phyloP scores from a whole-genome alignment of 257 asterid genomes.

The Haberlea rhodopensis region DNA sequence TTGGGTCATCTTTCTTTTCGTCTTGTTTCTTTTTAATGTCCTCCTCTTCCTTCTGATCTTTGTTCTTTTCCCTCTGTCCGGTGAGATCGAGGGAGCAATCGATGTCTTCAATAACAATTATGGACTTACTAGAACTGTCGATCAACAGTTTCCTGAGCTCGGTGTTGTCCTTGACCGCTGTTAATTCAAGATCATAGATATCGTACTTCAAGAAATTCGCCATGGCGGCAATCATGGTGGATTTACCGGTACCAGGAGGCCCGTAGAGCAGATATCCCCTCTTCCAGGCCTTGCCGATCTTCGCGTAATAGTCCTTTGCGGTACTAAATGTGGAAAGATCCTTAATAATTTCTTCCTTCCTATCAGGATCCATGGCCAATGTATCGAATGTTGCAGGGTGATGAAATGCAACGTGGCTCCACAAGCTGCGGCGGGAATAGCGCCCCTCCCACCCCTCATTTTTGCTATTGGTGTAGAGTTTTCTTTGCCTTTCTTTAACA shows the following conservation, averaged over 20 bases:
- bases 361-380: constrained; percentile 49
- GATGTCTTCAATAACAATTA: constrained; percentile 54
- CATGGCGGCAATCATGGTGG: constrained; percentile 62
- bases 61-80: constrained; percentile 42
- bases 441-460: constrained; percentile 29
- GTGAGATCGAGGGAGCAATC: constrained; percentile 54
- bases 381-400: constrained; percentile 53
- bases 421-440: constrained; percentile 27
- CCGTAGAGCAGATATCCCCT: constrained; percentile 50
- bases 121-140: constrained; percentile 44
- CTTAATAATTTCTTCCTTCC: constrained; percentile 43
- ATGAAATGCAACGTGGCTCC: constrained; percentile 55
- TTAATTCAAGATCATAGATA: constrained; percentile 47
- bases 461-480: constrained; percentile 45
- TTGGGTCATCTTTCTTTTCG: constrained; percentile 11
- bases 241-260: constrained; percentile 52
- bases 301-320: constrained; percentile 48
- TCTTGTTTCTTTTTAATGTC: constrained; percentile 23
- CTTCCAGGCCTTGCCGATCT: constrained; percentile 70
- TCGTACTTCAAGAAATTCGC: constrained; percentile 49
- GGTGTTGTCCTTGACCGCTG: constrained; percentile 48
- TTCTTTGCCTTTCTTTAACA: constrained; percentile 39
- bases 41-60: neutral
- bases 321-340: constrained; percentile 41
- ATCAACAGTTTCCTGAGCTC: constrained; percentile 46